These are phyloP conservation scores for Chloris gayana DNA, from an alignment of 176 grass and related monocot genomes.

Conservation along the genomic window DNA sequence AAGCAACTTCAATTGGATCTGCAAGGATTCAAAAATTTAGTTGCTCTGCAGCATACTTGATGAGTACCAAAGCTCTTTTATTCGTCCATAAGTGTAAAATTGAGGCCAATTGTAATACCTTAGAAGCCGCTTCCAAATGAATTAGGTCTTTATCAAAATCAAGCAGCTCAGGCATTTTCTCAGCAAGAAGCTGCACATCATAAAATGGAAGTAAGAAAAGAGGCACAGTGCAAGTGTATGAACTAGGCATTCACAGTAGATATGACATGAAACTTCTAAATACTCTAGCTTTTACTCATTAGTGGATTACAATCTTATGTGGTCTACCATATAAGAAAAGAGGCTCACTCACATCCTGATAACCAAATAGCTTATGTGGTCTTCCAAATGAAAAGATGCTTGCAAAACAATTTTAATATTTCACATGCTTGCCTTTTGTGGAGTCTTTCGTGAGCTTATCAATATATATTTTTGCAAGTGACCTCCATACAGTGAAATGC, in stretches of 20 bases:
- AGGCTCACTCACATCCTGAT: too few species aligned
- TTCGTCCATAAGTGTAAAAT: constrained; percentile 25
- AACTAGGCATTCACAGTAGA: not conserved
- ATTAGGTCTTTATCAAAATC: constrained; percentile 99
- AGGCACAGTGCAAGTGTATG: not conserved
- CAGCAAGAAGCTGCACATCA: constrained; percentile 76
- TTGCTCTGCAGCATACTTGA: constrained; percentile 37
- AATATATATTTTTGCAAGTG: too few species aligned
- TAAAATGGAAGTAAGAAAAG: constrained; percentile 35
- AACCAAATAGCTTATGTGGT: too few species aligned
- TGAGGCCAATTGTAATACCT: constrained; percentile 54
- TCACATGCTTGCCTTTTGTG: too few species aligned
- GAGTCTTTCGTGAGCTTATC: too few species aligned
- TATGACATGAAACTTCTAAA: not conserved
- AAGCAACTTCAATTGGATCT: constrained; percentile 95
- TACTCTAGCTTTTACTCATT: too few species aligned
- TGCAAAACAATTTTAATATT: too few species aligned
- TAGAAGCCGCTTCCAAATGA: constrained; percentile 97
- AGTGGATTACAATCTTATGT: too few species aligned
- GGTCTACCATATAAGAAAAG: too few species aligned
- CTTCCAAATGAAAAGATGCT: too few species aligned
- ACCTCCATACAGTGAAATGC: too few species aligned
- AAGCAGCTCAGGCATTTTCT: constrained; percentile 92
- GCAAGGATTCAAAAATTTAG: constrained; percentile 40
- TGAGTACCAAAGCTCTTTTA: constrained; percentile 32